Evolutionary conservation across 2,329 filamentous ascomycete genomes (phyloP).

Genomic region (Cryphonectria nitschkei): DNA sequence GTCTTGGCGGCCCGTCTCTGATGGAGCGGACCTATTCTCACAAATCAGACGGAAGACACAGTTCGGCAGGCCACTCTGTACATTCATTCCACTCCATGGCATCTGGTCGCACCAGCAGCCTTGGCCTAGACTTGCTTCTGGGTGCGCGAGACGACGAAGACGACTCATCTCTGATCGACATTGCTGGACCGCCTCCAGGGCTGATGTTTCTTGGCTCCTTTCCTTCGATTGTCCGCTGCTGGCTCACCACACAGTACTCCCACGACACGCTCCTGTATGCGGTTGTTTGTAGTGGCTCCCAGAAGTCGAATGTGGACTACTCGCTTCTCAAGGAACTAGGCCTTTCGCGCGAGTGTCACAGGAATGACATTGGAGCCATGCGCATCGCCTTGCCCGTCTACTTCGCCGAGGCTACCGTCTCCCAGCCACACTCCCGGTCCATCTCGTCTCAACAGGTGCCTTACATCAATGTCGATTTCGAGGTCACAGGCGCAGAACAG

Average conservation of each 20-base stretch:
- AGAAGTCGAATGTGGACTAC: slow-evolving; percentile 80
- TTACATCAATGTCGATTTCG: slow-evolving; percentile 77
- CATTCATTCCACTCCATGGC: slow-evolving; percentile 71
- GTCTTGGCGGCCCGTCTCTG: slow-evolving; percentile 77
- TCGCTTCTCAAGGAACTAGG: slow-evolving; percentile 76
- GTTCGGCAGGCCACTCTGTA: slow-evolving; percentile 82
- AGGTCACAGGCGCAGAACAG: slow-evolving; percentile 65
- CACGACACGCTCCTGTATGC: slow-evolving; percentile 89
- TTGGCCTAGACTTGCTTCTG: slow-evolving; percentile 76
- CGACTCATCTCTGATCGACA: slow-evolving; percentile 65
- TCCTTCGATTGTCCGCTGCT: slow-evolving; percentile 93
- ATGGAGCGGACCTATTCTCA: slow-evolving; percentile 91
- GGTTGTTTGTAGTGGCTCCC: slow-evolving; percentile 88
- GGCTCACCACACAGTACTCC: slow-evolving; percentile 88
- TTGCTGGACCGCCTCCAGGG: slow-evolving; percentile 77
- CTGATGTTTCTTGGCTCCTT: slow-evolving; percentile 86
- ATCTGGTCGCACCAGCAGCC: slow-evolving; percentile 82
- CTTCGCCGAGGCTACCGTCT: slow-evolving; percentile 86
- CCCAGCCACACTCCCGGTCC: slow-evolving; percentile 73
- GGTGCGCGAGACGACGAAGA: slow-evolving; percentile 55
- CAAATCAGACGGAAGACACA: slow-evolving; percentile 93
- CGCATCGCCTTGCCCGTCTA: slow-evolving; percentile 82
- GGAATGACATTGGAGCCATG: slow-evolving; percentile 66
- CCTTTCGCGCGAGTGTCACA: slow-evolving; percentile 67
- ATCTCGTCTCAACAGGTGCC: slow-evolving; percentile 81